Evolutionary conservation across 2,329 filamentous ascomycete species (phyloP).

Genomic region (Basipetospora sp.): DNA sequence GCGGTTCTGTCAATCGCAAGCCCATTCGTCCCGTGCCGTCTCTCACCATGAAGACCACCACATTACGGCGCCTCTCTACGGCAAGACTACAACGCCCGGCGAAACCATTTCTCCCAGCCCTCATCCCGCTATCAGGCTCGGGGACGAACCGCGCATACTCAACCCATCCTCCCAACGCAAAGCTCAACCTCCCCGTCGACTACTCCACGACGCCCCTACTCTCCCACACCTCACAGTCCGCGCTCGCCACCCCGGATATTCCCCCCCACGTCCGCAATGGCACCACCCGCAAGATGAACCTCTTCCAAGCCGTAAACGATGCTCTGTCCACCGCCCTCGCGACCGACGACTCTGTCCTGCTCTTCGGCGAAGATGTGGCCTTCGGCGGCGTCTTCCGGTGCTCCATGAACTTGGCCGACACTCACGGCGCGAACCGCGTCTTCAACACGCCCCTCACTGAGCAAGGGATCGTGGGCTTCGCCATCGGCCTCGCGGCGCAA

Average conservation of each 20-base stretch:
- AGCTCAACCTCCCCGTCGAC: constrained; percentile 74
- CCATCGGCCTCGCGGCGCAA: constrained; percentile 75
- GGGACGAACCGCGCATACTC: constrained; percentile 26
- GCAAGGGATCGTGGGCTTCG: constrained; percentile 89
- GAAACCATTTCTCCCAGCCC: too few relatives aligned
- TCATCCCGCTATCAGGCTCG: not conserved
- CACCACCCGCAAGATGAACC: constrained; percentile 73
- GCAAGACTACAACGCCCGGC: too few relatives aligned
- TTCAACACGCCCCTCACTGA: constrained; percentile 94
- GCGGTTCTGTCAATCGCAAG: too few relatives aligned
- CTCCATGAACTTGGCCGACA: constrained; percentile 76
- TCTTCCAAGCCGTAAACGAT: constrained; percentile 87
- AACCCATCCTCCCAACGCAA: constrained; percentile 43
- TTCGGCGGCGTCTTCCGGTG: constrained; percentile 95
- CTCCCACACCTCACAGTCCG: constrained; percentile 60
- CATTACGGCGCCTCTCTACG: not conserved
- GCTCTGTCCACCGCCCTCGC: constrained; percentile 70
- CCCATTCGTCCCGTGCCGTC: not conserved
- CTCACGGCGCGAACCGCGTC: constrained; percentile 74
- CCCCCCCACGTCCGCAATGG: constrained; percentile 44
- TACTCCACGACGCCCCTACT: constrained; percentile 71
- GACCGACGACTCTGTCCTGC: constrained; percentile 68
- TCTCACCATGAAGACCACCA: not conserved
- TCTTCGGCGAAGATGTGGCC: constrained; percentile 94
- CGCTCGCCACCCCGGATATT: constrained; percentile 59